Evolutionary conservation across 2,329 filamentous ascomycete genomes (phyloP).

Genomic region (Talaromyces atroroseus): DNA sequence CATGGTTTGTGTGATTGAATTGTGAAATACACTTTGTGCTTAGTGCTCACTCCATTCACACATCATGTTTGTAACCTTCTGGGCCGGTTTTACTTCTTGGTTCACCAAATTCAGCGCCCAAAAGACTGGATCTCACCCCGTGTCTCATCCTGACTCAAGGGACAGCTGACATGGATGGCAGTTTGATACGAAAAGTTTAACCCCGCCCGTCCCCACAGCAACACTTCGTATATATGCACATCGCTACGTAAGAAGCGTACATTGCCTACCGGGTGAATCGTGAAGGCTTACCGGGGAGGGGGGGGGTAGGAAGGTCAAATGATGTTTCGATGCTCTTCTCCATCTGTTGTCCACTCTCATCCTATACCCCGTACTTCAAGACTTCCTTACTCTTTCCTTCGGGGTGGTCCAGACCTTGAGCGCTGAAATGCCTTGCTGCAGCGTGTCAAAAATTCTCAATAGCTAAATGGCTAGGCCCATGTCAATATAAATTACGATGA

Average conservation of each 20-base stretch:
- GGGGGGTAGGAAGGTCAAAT: neutral
- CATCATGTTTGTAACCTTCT: too few species aligned
- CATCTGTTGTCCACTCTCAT: too few species aligned
- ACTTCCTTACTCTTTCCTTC: neutral
- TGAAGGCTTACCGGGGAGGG: too few species aligned
- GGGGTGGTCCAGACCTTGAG: too few species aligned
- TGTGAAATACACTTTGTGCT: too few species aligned
- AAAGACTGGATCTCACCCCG: too few species aligned
- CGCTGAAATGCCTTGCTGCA: too few species aligned
- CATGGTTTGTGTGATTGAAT: too few species aligned
- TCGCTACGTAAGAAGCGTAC: neutral
- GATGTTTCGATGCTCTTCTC: neutral
- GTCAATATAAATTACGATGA: neutral
- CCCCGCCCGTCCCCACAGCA: too few species aligned
- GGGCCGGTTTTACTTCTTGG: too few species aligned
- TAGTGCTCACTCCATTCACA: too few species aligned
- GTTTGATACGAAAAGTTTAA: neutral
- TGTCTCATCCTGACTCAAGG: neutral
- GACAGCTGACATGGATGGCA: neutral
- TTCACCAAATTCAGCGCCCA: too few species aligned
- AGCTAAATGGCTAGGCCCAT: neutral
- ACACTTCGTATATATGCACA: neutral
- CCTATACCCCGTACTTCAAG: neutral
- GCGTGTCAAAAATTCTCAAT: neutral
- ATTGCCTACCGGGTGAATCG: neutral